phyloP scores from a whole-genome alignment of 495 filamentous ascomycete genomes.

The Tuber indicum region DNA sequence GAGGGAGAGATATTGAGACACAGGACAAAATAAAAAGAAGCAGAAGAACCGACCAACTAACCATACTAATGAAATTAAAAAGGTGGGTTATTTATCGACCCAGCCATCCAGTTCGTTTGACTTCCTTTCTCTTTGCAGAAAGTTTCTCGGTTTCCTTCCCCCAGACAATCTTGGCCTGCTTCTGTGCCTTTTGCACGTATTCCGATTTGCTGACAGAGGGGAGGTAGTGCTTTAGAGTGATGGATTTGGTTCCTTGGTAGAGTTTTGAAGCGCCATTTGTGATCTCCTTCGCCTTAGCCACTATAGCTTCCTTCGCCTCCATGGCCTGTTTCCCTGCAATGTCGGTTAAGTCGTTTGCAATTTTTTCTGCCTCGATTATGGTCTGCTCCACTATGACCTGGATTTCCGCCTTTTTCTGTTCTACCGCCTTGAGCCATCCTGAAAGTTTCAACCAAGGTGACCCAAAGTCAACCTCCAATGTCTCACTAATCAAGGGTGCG shows the following conservation, averaged over 20 bases:
- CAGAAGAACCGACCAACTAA: conserved; percentile 2
- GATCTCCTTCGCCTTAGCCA: conserved; percentile 30
- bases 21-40: not conserved
- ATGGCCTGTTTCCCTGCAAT: conserved; percentile 29
- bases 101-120: conserved; percentile 25
- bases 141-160: conserved; percentile 30
- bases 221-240: conserved; percentile 22
- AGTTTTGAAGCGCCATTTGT: conserved; percentile 31
- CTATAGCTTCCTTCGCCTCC: conserved; percentile 27
- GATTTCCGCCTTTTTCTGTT: conserved; percentile 50
- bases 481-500: conserved; percentile 52
- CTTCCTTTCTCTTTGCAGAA: conserved; percentile 25
- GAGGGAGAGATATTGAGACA: conserved; percentile 5
- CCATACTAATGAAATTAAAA: not conserved
- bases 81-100: conserved; percentile 12
- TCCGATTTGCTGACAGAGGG: conserved; percentile 17
- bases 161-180: conserved; percentile 35
- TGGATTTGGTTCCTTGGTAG: conserved; percentile 28
- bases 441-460: conserved; percentile 56
- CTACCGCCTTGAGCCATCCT: conserved; percentile 53
- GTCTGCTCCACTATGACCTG: conserved; percentile 49
- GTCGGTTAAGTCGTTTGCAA: conserved; percentile 33
- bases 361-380: conserved; percentile 42
- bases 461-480: conserved; percentile 55
- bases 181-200: conserved; percentile 39